phyloP scores from a whole-genome alignment of 2,329 filamentous ascomycete genomes.

The Amylocarpus encephaloides region DNA sequence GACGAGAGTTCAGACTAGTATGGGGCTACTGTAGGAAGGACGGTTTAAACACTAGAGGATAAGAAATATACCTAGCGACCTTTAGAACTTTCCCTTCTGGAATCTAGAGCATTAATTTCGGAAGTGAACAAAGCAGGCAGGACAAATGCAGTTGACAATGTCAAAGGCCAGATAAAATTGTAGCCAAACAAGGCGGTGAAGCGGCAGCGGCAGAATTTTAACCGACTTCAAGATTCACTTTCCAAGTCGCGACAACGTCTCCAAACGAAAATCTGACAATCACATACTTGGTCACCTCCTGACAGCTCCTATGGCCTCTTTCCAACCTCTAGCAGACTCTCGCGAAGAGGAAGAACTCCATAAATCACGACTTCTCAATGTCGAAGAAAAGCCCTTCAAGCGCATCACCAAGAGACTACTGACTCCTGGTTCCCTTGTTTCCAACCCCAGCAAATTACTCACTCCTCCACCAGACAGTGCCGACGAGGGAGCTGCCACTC shows the following conservation, averaged over 20 bases:
- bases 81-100: no score
- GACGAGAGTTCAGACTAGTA: no score
- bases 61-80: no score
- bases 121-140: no score
- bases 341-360: constrained; percentile 79
- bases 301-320: constrained; percentile 43
- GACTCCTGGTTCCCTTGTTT: constrained; percentile 58
- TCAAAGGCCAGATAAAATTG: no score
- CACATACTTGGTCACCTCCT: neutral
- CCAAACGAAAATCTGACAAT: neutral
- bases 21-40: no score
- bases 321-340: constrained; percentile 61
- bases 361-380: constrained; percentile 76
- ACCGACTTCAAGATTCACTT: neutral
- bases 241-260: no score
- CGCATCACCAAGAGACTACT: constrained; percentile 78
- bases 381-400: constrained; percentile 90
- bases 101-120: no score
- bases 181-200: no score
- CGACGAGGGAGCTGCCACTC: constrained; percentile 37
- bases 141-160: no score
- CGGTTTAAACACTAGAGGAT: no score
- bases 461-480: constrained; percentile 59
- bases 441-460: constrained; percentile 47
- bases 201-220: no score